These are phyloP conservation scores for Diaporthe nobilis DNA, from an alignment of 2,329 filamentous ascomycete species.

Conservation along the genomic window DNA sequence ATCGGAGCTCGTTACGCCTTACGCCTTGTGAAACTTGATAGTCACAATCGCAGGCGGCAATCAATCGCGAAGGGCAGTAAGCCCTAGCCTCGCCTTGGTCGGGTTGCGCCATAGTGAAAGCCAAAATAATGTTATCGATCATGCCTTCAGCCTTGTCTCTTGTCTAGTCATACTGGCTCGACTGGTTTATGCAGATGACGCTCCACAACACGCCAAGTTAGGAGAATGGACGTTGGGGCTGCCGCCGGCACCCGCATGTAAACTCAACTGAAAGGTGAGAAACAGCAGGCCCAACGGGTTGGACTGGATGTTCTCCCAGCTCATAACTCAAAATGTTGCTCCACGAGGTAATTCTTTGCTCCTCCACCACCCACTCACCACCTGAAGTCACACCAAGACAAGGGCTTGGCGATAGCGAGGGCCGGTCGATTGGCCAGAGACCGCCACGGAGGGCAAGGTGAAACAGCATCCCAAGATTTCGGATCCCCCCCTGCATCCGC, in stretches of 20 bases:
- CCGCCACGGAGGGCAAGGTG: conserved; percentile 30
- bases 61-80: conserved; percentile 17
- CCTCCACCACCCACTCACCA: background rate
- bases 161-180: background rate
- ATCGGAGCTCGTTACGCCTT: conserved; percentile 22
- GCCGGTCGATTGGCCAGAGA: conserved; percentile 27
- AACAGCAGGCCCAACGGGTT: conserved; percentile 4
- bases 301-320: conserved; percentile 6
- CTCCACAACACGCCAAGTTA: background rate
- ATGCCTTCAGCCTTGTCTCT: conserved; percentile 28
- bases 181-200: conserved; percentile 9
- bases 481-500: conserved; percentile 30
- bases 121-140: background rate
- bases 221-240: background rate
- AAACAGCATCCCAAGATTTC: conserved; percentile 34
- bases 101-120: background rate
- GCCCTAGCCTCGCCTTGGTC: conserved; percentile 9
- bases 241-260: background rate
- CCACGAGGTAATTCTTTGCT: conserved; percentile 10
- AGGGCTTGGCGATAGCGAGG: conserved; percentile 19
- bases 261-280: conserved; percentile 2
- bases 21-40: conserved; percentile 30
- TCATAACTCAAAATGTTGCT: conserved; percentile 18
- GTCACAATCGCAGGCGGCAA: conserved; percentile 16
- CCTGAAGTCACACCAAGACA: conserved; percentile 14